Evolutionary conservation across 75 land plant species (phyloP), one percentile per base, ranked within the genome.

Genomic region (Chamaecyparis obtusa): DNA sequence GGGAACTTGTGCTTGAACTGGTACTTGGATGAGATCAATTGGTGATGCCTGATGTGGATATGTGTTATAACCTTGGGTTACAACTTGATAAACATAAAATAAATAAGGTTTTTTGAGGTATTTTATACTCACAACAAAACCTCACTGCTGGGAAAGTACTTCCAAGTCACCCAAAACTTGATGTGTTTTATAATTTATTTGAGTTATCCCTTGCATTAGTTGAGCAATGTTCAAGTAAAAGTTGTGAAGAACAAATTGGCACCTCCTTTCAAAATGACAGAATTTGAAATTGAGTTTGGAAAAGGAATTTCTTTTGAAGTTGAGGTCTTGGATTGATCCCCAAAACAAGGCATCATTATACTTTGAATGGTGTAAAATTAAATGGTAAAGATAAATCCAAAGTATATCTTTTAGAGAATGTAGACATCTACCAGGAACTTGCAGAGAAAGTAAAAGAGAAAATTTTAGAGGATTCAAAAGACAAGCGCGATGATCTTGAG

Each of bases 231-330:
- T 55, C 69, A 74, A 43, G 97, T 96, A 74, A 96, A 94, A 88
- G 85, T 96, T 72, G 95, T 93, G 46, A 96, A 94, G 88, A 96
- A 96, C 90, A 96, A 96, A 84, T 93, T 89, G 85, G 96, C 97
- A 36, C 97, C 97, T 84, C 97, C 97, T 49, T 96, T 94, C 90
- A 94, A 89, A 76, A 91, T 91, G 15, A 95, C 91, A 3, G 88
- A 92, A 39, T 93, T 94, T 90, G 96, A 96, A 86, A 92, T 97
- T 14, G 96, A 93, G 84, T 97, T 94, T 93, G 99, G 99, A 39
- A 96, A 91, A 86, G 99, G 99, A 16, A 97, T 97, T 33, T 92
- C 86, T 24, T 88, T 88, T 9, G 97, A 94, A 82, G 90, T 94
- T 2, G 99, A 97, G 87, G 88, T 97, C 78, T 85, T 95, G 75